phyloP scores from a whole-genome alignment of 2,329 filamentous ascomycete species.

The Microcyclosporella mali region DNA sequence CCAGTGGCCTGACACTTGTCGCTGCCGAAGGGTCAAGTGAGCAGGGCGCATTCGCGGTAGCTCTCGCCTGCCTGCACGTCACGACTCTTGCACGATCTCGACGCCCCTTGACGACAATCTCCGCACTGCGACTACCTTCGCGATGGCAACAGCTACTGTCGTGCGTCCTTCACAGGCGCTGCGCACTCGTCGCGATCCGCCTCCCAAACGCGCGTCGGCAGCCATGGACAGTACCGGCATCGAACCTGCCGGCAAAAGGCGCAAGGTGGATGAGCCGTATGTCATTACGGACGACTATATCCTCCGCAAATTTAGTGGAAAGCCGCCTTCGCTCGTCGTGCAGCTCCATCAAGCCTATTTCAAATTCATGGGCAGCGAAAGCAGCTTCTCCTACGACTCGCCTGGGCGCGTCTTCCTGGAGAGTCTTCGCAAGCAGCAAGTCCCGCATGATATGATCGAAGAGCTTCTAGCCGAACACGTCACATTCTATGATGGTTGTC shows the following conservation, averaged over 20 bases:
- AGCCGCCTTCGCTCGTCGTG: slow-evolving; percentile 74
- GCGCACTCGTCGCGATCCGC: slow-evolving; percentile 33
- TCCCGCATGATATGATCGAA: slow-evolving; percentile 83
- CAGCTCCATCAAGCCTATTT: slow-evolving; percentile 84
- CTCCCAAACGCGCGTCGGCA: slow-evolving; percentile 24
- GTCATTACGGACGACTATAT: slow-evolving; percentile 72
- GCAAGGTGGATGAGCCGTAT: slow-evolving; percentile 28
- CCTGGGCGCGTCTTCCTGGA: slow-evolving; percentile 75
- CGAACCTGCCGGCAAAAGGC: slow-evolving; percentile 22
- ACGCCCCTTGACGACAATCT: no score
- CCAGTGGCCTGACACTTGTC: no score
- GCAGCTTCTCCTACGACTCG: slow-evolving; percentile 85
- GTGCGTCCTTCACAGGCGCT: slow-evolving; percentile 37
- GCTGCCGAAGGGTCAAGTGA: no score
- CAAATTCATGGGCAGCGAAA: slow-evolving; percentile 87
- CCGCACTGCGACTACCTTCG: no score
- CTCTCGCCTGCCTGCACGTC: no score
- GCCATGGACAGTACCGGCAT: slow-evolving; percentile 22
- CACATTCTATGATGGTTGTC: slow-evolving; percentile 83
- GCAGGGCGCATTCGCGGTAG: no score
- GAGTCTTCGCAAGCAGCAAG: slow-evolving; percentile 66
- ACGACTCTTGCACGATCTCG: no score
- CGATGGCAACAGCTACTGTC: slow-evolving; percentile 31
- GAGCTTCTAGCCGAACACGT: slow-evolving; percentile 67
- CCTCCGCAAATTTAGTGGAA: slow-evolving; percentile 68